These are phyloP conservation scores for Groenewaldozyma salmanticensis DNA, from an alignment of 805 yeast genomes.

Conservation along the genomic window DNA sequence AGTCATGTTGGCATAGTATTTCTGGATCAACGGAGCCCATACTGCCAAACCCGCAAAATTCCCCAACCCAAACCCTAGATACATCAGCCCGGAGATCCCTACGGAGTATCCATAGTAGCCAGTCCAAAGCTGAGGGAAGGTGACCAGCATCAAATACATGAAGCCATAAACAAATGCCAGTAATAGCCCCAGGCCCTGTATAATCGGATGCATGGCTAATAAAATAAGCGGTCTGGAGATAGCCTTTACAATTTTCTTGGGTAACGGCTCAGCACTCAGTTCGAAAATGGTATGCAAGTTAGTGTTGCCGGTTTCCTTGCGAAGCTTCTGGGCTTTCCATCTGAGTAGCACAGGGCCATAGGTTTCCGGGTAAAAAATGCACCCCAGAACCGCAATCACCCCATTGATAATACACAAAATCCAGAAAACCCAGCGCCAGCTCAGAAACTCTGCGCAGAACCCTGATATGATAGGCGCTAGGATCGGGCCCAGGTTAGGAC, in stretches of 20 bases:
- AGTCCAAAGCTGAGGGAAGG: slow-evolving; percentile 48
- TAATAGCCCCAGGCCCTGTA: slow-evolving; percentile 50
- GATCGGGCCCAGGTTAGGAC: slow-evolving; percentile 54
- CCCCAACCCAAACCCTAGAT: slow-evolving; percentile 48
- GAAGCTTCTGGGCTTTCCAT: slow-evolving; percentile 37
- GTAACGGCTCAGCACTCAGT: slow-evolving; percentile 17
- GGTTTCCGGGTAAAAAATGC: slow-evolving; percentile 44
- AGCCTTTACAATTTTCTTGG: slow-evolving; percentile 30
- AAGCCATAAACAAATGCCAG: slow-evolving; percentile 61
- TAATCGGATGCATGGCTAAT: slow-evolving; percentile 51
- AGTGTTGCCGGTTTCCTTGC: slow-evolving; percentile 45
- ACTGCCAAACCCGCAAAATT: slow-evolving; percentile 39
- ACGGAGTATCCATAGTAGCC: slow-evolving; percentile 36
- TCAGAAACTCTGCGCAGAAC: slow-evolving; percentile 39
- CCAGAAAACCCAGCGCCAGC: slow-evolving; percentile 62
- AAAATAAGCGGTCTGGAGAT: slow-evolving; percentile 47
- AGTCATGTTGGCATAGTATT: slow-evolving; percentile 30
- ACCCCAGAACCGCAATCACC: slow-evolving; percentile 34
- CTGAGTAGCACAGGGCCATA: slow-evolving; percentile 46
- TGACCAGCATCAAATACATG: slow-evolving; percentile 51
- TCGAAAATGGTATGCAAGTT: slow-evolving; percentile 54
- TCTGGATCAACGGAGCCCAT: slow-evolving; percentile 39
- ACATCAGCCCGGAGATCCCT: slow-evolving; percentile 50
- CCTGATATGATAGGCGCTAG: slow-evolving; percentile 41
- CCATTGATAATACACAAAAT: slow-evolving; percentile 47